phyloP scores from a whole-genome alignment of 2,329 filamentous ascomycete species.

The Amauroascus niger region DNA sequence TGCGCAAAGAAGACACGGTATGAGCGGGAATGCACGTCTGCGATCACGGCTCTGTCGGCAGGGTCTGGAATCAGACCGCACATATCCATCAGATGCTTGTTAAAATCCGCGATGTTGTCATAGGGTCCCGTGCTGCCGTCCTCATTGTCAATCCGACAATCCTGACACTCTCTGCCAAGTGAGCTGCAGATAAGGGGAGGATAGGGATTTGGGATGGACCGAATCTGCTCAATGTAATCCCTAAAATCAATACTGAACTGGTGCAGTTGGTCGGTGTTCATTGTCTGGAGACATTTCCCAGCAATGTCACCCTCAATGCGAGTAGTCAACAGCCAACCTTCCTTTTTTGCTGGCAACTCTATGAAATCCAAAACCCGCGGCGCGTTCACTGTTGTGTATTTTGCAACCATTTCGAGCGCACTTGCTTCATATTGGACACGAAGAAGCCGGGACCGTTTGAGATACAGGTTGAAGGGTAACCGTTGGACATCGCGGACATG shows the following conservation, averaged over 20 bases:
- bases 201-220: slow-evolving; percentile 12
- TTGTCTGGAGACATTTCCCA: slow-evolving; percentile 10
- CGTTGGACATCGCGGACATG: slow-evolving; percentile 9
- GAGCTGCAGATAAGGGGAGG: slow-evolving; percentile 10
- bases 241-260: slow-evolving; percentile 12
- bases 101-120: neutral
- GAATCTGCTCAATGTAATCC: slow-evolving; percentile 11
- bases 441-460: slow-evolving; percentile 1
- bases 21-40: neutral
- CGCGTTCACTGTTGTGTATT: slow-evolving; percentile 7
- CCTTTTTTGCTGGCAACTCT: slow-evolving; percentile 3
- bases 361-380: slow-evolving; percentile 11
- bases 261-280: slow-evolving; percentile 5
- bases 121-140: slow-evolving; percentile 5
- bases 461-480: slow-evolving; percentile 11
- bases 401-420: neutral
- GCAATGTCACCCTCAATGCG: slow-evolving; percentile 9
- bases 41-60: slow-evolving; percentile 8
- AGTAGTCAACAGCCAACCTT: slow-evolving; percentile 12
- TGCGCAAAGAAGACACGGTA: slow-evolving; percentile 20
- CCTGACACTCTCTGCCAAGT: slow-evolving; percentile 9
- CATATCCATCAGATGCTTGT: slow-evolving; percentile 10
- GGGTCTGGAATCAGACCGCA: slow-evolving; percentile 8
- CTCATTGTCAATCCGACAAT: slow-evolving; percentile 12
- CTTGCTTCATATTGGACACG: neutral